These are phyloP conservation scores for Cordyceps farinosa DNA, from an alignment of 2,329 filamentous ascomycete species.

Conservation along the genomic window DNA sequence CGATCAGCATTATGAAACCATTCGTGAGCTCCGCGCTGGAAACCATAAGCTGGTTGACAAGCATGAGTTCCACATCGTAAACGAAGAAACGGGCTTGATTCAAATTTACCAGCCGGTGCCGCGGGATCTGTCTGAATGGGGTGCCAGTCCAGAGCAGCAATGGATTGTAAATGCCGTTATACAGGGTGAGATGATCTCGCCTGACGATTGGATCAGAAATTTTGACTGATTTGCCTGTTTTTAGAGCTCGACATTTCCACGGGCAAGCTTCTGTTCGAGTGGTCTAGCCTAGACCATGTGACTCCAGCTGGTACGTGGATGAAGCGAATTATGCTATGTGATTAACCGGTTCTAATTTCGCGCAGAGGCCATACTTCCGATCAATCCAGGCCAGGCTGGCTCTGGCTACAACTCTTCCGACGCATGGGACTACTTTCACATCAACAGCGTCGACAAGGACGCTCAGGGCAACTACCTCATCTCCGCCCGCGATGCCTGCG, in stretches of 20 bases:
- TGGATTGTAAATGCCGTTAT: slow-evolving; percentile 55
- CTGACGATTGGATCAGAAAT: too few relatives aligned
- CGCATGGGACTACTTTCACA: slow-evolving; percentile 51
- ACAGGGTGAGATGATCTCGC: slow-evolving; percentile 38
- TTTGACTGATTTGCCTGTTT: neutral
- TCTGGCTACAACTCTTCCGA: neutral
- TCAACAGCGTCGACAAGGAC: slow-evolving; percentile 55
- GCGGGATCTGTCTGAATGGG: slow-evolving; percentile 42
- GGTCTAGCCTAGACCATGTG: slow-evolving; percentile 31
- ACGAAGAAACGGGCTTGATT: slow-evolving; percentile 50
- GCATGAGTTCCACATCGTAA: slow-evolving; percentile 54
- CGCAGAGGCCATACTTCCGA: slow-evolving; percentile 42
- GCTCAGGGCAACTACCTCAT: slow-evolving; percentile 47
- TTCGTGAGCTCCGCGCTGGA: slow-evolving; percentile 49
- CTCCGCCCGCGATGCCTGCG: slow-evolving; percentile 46
- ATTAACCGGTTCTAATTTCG: too few relatives aligned
- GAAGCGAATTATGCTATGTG: too few relatives aligned
- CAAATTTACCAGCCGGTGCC: slow-evolving; percentile 51
- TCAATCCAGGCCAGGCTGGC: slow-evolving; percentile 22
- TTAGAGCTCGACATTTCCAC: slow-evolving; percentile 49
- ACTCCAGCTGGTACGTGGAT: slow-evolving; percentile 14
- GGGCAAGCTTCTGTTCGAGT: slow-evolving; percentile 47
- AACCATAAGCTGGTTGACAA: slow-evolving; percentile 49
- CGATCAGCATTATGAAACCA: slow-evolving; percentile 52
- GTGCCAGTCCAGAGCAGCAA: slow-evolving; percentile 45